Conservation (phyloP, 495 filamentous ascomycete genomes). For the Platismatia glauca region DNA sequence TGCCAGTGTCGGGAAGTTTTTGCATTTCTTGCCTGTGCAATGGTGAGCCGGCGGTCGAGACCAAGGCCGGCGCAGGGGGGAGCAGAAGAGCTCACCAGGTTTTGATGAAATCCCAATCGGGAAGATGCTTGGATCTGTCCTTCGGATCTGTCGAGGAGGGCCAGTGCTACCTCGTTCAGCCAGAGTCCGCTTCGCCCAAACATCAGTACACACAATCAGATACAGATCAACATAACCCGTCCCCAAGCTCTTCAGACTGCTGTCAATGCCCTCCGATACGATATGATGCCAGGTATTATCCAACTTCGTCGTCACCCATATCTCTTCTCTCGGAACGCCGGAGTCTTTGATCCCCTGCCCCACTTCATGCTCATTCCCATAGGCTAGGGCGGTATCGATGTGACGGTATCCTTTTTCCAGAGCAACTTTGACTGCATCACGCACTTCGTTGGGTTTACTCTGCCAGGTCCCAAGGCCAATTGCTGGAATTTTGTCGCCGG, state of each 20-base stretch:
- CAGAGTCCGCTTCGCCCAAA: neutral
- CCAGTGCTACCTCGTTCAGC: constrained; percentile 5
- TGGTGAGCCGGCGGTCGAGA: neutral
- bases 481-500: constrained; percentile 45
- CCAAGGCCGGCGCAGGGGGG: constrained; percentile 19
- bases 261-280: constrained; percentile 7
- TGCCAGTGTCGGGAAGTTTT: constrained; percentile 26
- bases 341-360: constrained; percentile 71
- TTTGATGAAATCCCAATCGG: constrained; percentile 13
- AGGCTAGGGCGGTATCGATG: constrained; percentile 69
- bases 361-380: constrained; percentile 78
- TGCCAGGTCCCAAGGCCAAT: constrained; percentile 83
- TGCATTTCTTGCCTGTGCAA: constrained; percentile 41
- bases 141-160: constrained; percentile 10
- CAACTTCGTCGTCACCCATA: constrained; percentile 85
- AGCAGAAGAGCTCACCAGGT: neutral
- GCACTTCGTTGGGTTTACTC: constrained; percentile 52
- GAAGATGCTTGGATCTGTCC: constrained; percentile 3
- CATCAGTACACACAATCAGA: neutral
- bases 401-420: constrained; percentile 63
- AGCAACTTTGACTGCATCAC: constrained; percentile 66
- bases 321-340: constrained; percentile 68
- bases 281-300: constrained; percentile 48
- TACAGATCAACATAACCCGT: constrained; percentile 11
- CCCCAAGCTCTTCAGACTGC: neutral